Evolutionary conservation across 2,329 filamentous ascomycete species (phyloP).

Genomic region (Ophiostoma angusticollis): DNA sequence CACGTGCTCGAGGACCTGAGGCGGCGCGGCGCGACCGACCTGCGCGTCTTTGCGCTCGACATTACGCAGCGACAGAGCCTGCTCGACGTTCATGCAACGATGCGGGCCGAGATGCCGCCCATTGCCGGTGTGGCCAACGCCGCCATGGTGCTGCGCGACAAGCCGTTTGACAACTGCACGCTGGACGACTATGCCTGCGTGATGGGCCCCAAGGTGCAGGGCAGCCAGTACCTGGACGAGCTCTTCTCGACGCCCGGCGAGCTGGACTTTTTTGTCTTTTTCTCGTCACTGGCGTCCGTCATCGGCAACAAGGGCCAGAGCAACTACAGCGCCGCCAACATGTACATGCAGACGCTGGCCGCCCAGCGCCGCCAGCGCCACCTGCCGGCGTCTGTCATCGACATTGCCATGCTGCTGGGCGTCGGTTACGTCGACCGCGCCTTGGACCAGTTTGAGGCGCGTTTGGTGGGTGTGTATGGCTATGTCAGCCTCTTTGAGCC

Average conservation of each 20-base stretch:
- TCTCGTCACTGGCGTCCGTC: slow-evolving; percentile 18
- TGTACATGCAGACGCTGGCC: slow-evolving; percentile 28
- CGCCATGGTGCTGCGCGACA: slow-evolving; percentile 12
- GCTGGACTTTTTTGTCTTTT: slow-evolving; percentile 21
- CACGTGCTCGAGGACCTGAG: slow-evolving; percentile 28
- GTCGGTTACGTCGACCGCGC: slow-evolving; percentile 12
- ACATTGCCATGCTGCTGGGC: slow-evolving; percentile 22
- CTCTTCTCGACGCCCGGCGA: slow-evolving; percentile 9
- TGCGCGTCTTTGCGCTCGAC: slow-evolving; percentile 26
- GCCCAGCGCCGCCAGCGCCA: slow-evolving; percentile 23
- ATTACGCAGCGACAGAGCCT: slow-evolving; percentile 30
- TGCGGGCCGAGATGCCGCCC: slow-evolving; percentile 21
- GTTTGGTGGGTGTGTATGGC: slow-evolving; percentile 9
- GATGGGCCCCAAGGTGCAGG: slow-evolving; percentile 21
- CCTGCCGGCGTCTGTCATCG: slow-evolving; percentile 25
- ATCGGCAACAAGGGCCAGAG: slow-evolving; percentile 25
- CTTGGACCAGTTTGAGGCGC: slow-evolving; percentile 6
- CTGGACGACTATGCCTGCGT: slow-evolving; percentile 15
- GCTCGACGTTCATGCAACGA: slow-evolving; percentile 22
- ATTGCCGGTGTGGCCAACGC: slow-evolving; percentile 24
- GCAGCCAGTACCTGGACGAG: slow-evolving; percentile 21
- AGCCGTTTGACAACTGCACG: slow-evolving; percentile 8
- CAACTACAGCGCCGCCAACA: slow-evolving; percentile 29
- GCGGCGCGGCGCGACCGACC: slow-evolving; percentile 27
- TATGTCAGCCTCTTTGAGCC: slow-evolving; percentile 9